A percentile compares a stretch with the other conserved stretches of the same genome.
Evolutionary conservation across 2,329 filamentous ascomycete genomes (phyloP).

Genomic region (Monilinia fructigena): DNA sequence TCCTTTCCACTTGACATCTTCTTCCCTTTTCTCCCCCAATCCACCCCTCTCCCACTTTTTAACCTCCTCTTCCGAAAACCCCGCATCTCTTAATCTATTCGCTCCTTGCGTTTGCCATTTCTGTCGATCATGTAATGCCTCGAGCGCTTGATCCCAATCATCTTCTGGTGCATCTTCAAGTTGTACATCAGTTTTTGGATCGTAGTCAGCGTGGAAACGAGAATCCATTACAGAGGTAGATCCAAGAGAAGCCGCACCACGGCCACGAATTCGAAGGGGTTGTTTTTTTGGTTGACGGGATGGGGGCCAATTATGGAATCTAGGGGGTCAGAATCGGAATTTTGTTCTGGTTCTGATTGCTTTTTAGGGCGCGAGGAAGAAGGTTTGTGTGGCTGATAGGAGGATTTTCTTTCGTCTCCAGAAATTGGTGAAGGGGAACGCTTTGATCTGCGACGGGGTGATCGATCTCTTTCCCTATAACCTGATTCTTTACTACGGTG

Average conservation of each 20-base stretch:
- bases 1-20: conserved; percentile 69
- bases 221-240: conserved; percentile 68
- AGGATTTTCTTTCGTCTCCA: conserved; percentile 3
- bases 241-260: conserved; percentile 58
- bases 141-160: conserved; percentile 77
- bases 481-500: conserved; percentile 33
- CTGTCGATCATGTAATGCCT: conserved; percentile 75
- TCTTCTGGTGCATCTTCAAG: conserved; percentile 53
- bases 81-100: conserved; percentile 71
- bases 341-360: conserved; percentile 23
- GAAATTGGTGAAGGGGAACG: conserved; percentile 18
- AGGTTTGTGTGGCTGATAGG: conserved; percentile 3
- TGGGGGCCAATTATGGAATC: conserved; percentile 76
- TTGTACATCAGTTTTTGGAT: conserved; percentile 56
- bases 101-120: conserved; percentile 74
- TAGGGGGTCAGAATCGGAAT: conserved; percentile 66
- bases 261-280: conserved; percentile 58
- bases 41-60: conserved; percentile 65
- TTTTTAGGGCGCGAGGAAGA: conserved; percentile 21
- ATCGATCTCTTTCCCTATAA: conserved; percentile 39
- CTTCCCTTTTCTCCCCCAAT: conserved; percentile 53
- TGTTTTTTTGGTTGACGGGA: conserved; percentile 47
- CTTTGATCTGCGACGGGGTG: conserved; percentile 29
- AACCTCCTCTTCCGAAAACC: conserved; percentile 75
- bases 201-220: conserved; percentile 70